phyloP scores from a whole-genome alignment of 805 yeast species.

The Lachancea dasiensis region DNA sequence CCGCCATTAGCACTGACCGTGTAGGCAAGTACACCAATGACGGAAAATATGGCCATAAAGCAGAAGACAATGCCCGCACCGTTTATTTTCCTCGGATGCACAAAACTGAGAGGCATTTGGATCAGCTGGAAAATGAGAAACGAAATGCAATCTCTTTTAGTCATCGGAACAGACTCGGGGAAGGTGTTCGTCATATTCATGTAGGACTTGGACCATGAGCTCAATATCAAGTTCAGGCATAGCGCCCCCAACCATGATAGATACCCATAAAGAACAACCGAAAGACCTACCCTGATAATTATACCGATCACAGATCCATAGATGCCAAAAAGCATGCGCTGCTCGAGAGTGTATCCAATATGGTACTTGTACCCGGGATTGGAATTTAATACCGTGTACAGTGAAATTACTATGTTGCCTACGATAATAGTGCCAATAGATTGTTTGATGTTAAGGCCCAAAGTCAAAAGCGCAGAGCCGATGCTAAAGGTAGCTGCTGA shows the following conservation, averaged over 20 bases:
- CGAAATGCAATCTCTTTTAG: conserved; percentile 36
- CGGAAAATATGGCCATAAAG: conserved; percentile 25
- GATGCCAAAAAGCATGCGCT: conserved; percentile 37
- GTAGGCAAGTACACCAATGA: conserved; percentile 31
- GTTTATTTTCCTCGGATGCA: conserved; percentile 32
- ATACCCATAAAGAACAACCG: conserved; percentile 38
- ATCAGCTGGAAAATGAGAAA: conserved; percentile 37
- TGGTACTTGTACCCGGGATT: conserved; percentile 30
- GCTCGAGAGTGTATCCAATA: conserved; percentile 35
- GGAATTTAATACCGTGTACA: conserved; percentile 22
- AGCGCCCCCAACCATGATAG: conserved; percentile 35
- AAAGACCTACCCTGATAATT: conserved; percentile 33
- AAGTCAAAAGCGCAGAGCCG: conserved; percentile 28
- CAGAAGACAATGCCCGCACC: conserved; percentile 23
- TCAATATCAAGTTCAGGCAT: conserved; percentile 31
- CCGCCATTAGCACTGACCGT: conserved; percentile 28
- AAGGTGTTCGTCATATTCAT: conserved; percentile 24
- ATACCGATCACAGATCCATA: conserved; percentile 33
- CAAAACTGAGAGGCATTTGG: conserved; percentile 22
- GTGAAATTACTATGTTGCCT: conserved; percentile 16
- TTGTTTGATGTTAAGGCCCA: conserved; percentile 26
- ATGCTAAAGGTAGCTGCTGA: conserved; percentile 35
- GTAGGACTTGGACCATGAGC: conserved; percentile 22
- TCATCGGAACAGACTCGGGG: conserved; percentile 31
- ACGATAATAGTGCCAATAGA: conserved; percentile 27